Conservation (phyloP, 2,329 filamentous ascomycete species). For the Drechslerella stenobrocha region DNA sequence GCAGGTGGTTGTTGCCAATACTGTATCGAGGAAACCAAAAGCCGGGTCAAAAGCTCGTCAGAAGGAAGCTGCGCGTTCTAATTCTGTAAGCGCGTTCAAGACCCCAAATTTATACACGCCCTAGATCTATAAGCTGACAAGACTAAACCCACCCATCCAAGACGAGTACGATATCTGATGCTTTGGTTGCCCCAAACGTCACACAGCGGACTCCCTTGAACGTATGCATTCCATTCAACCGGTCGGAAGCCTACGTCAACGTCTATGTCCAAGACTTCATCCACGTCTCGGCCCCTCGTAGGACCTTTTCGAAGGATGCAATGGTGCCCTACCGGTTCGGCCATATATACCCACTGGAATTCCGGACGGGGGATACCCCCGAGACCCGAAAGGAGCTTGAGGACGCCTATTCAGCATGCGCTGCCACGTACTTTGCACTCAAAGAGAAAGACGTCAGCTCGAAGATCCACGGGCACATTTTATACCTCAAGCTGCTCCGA, state of each 20-base stretch:
- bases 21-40: conserved; percentile 13
- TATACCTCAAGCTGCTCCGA: conserved; percentile 35
- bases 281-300: conserved; percentile 40
- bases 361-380: conserved; percentile 37
- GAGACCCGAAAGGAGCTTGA: conserved; percentile 41
- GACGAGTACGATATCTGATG: background rate
- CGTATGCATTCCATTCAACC: conserved; percentile 33
- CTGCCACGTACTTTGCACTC: conserved; percentile 41
- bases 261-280: conserved; percentile 46
- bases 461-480: conserved; percentile 40
- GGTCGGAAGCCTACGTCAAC: conserved; percentile 33
- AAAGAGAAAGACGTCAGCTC: conserved; percentile 39
- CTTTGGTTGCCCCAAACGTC: background rate
- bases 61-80: background rate
- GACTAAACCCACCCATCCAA: conserved; percentile 1
- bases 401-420: conserved; percentile 36
- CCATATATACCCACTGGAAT: conserved; percentile 42
- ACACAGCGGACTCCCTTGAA: conserved; percentile 25
- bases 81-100: conserved; percentile 22
- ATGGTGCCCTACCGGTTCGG: conserved; percentile 46
- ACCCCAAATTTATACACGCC: background rate
- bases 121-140: conserved; percentile 3
- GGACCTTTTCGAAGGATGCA: conserved; percentile 39
- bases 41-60: conserved; percentile 15
- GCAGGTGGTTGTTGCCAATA: conserved; percentile 31